Base-by-base conservation (phyloP, 108 stramenopile species). In the Cyclotella kingstonii region DNA sequence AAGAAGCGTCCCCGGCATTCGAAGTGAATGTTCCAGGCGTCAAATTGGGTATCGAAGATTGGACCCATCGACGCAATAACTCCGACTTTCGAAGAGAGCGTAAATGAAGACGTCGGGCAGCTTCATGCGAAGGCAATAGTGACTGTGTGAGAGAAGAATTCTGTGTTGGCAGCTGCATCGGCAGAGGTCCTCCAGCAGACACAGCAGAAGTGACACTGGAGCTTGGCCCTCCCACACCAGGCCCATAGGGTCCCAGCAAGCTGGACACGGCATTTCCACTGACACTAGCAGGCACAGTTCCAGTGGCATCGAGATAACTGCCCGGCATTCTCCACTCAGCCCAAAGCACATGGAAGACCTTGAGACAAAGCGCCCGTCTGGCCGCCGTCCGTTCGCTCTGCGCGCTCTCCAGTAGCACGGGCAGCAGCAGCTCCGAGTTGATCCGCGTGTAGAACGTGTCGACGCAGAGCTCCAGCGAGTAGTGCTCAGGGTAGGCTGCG, bases 271-370 rank as follows among this genome's bases (percentile, higher is more conserved):
- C 60, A 46, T 36, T 34, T 19, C 41, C 59, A n/a, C n/a, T n/a
- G n/a, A n/a, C n/a, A n/a, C n/a, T n/a, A n/a, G n/a, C n/a, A n/a
- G n/a, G n/a, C n/a, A n/a, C n/a, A n/a, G n/a, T n/a, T n/a, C n/a
- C n/a, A n/a, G n/a, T n/a, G n/a, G n/a, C n/a, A 59, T 93, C 89
- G 43, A 90, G 58, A 69, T 79, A 93, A 61, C 85, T 86, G 2
- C 88, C 92, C 25, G 79, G 66, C 54, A 76, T 86, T 17, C 77
- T 66, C 56, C 75, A 84, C 59, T 90, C 92, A 28, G 63, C 79
- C 53, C 66, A 85, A 30, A 93, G 62, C 11, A 56, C 53, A 40
- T 82, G 83, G 61, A 93, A 93, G 41, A 90, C 77, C 29, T 81
- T 79, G 22, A 93, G 62, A 53, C 73, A 60, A 7, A 84, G 87